Evolutionary conservation across 805 yeast species (phyloP).

Genomic region (Metschnikowia dekortorum): DNA sequence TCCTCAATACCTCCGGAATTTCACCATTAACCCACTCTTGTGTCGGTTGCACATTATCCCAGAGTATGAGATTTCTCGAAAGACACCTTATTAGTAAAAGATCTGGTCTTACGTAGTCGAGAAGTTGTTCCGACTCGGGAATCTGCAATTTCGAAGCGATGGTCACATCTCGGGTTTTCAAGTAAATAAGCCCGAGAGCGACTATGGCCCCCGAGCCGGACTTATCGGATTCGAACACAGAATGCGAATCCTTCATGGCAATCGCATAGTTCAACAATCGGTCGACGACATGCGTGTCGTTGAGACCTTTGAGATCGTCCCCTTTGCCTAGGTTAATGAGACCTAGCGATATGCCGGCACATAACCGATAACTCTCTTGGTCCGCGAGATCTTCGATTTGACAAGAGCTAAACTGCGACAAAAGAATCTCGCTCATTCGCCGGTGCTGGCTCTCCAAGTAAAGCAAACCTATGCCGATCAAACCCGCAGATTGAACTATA

Average conservation of each 20-base stretch:
- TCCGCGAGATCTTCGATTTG: constrained; percentile 54
- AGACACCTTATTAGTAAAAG: constrained; percentile 60
- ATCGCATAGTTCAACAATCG: constrained; percentile 53
- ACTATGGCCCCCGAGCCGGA: constrained; percentile 70
- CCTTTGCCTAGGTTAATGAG: constrained; percentile 78
- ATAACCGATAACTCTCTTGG: constrained; percentile 76
- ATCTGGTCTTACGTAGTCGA: constrained; percentile 79
- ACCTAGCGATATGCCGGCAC: constrained; percentile 89
- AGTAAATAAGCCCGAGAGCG: constrained; percentile 69
- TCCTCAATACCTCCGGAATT: constrained; percentile 46
- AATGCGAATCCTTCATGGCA: constrained; percentile 59
- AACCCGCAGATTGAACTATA: constrained; percentile 86
- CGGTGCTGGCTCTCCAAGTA: constrained; percentile 76
- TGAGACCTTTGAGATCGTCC: constrained; percentile 50
- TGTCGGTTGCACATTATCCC: constrained; percentile 56
- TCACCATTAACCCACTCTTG: constrained; percentile 54
- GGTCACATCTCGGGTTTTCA: constrained; percentile 56
- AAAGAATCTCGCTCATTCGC: constrained; percentile 75
- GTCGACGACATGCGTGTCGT: constrained; percentile 63
- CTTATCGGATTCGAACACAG: constrained; percentile 53
- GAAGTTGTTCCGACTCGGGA: constrained; percentile 54
- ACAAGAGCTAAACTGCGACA: constrained; percentile 59
- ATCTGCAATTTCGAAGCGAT: constrained; percentile 60
- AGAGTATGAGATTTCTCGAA: constrained; percentile 62
- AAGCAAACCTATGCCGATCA: constrained; percentile 83